Evolutionary conservation across 2,329 filamentous ascomycete genomes (phyloP).

Genomic region (Cordyceps cicadae): DNA sequence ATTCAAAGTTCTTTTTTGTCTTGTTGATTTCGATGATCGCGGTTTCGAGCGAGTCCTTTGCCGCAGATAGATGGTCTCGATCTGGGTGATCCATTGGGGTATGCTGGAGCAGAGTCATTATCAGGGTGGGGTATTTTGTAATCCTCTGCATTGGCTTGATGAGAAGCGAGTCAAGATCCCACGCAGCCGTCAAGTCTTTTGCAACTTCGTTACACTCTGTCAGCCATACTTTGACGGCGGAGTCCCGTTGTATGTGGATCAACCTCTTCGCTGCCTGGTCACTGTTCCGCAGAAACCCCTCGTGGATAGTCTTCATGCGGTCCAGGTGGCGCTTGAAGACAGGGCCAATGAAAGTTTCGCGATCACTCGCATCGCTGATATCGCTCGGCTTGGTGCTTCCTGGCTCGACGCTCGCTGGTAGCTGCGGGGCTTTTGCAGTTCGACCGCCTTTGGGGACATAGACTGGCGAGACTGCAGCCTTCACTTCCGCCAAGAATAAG

Average conservation of each 20-base stretch:
- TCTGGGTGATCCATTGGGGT: slow-evolving; percentile 83
- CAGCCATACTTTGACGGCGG: slow-evolving; percentile 72
- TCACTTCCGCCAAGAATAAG: slow-evolving; percentile 68
- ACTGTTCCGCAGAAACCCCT: slow-evolving; percentile 55
- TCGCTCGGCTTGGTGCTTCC: slow-evolving; percentile 32
- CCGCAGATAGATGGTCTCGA: slow-evolving; percentile 50
- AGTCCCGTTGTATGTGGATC: slow-evolving; percentile 54
- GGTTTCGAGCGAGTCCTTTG: slow-evolving; percentile 47
- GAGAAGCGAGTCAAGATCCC: slow-evolving; percentile 91
- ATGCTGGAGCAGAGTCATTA: slow-evolving; percentile 69
- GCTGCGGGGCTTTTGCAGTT: slow-evolving; percentile 33
- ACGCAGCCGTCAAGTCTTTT: slow-evolving; percentile 84
- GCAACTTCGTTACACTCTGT: slow-evolving; percentile 89
- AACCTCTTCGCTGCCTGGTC: slow-evolving; percentile 54
- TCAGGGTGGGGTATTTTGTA: slow-evolving; percentile 83
- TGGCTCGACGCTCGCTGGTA: slow-evolving; percentile 33
- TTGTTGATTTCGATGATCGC: slow-evolving; percentile 86
- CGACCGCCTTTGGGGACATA: slow-evolving; percentile 57
- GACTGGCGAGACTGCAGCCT: slow-evolving; percentile 68
- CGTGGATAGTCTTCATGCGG: slow-evolving; percentile 52
- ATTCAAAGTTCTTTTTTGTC: slow-evolving; percentile 87
- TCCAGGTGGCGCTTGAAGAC: slow-evolving; percentile 50
- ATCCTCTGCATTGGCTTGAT: slow-evolving; percentile 96
- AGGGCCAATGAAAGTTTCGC: slow-evolving; percentile 43
- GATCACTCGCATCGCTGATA: slow-evolving; percentile 44